Conservation (phyloP, 1,139 yeast genomes). For the Wickerhamiella pararugosa region DNA sequence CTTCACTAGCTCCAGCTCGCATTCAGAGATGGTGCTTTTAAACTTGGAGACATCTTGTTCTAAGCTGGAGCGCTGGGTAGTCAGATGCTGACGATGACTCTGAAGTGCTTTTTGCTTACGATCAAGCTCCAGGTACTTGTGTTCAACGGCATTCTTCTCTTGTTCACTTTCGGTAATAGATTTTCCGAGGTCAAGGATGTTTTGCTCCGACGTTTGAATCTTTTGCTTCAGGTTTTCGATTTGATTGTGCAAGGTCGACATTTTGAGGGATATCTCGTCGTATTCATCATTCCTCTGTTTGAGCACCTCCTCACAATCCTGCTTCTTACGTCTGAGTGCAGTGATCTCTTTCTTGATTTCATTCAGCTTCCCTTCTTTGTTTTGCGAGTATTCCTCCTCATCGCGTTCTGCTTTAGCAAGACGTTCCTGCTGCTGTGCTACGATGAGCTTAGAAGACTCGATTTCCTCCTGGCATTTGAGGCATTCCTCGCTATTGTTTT, state of each 20-base stretch:
- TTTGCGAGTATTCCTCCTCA: slow-evolving; percentile 62
- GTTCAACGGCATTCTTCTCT: slow-evolving; percentile 4
- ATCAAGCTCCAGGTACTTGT: background rate
- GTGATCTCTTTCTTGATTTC: slow-evolving; percentile 46
- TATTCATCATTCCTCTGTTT: slow-evolving; percentile 13
- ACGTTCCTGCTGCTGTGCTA: slow-evolving; percentile 22
- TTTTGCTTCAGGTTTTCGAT: background rate
- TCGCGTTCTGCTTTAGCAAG: slow-evolving; percentile 54
- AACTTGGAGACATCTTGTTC: too few species aligned
- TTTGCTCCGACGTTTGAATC: background rate
- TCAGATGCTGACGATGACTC: too few species aligned
- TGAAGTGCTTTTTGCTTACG: background rate
- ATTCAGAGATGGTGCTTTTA: background rate
- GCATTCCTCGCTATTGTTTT: slow-evolving; percentile 8
- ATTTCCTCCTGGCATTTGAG: slow-evolving; percentile 14
- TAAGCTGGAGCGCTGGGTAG: too few species aligned
- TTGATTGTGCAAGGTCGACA: background rate
- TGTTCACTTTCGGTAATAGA: slow-evolving; percentile 6
- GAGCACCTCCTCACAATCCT: slow-evolving; percentile 21
- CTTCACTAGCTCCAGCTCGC: background rate
- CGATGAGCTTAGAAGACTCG: slow-evolving; percentile 16
- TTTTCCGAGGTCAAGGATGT: slow-evolving; percentile 3
- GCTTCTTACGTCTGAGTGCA: slow-evolving; percentile 24
- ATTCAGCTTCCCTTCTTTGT: slow-evolving; percentile 68
- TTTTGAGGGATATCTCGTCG: background rate